Base-by-base conservation (phyloP, 345 rosid species). In the Garcia nutans region DNA sequence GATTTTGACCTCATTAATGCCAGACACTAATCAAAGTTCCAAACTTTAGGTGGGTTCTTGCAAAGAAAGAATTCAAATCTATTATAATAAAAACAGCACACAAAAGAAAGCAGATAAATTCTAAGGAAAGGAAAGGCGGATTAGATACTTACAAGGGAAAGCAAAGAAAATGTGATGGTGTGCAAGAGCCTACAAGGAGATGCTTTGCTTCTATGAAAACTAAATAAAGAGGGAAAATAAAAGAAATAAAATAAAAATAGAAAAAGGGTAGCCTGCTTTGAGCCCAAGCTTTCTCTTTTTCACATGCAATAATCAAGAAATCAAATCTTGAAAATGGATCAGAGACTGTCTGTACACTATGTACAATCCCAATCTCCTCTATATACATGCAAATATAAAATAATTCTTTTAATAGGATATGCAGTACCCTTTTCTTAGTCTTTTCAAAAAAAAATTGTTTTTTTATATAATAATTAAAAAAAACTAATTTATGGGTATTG, bases 171-270 rank as follows among this genome's bases (percentile, higher is more conserved):
- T 72, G 78, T 37, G 76, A 76, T 62, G 83, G 76, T 62, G 81
- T 76, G 80, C 6, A 68, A 74, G 79, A 77, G 68, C 61, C 62
- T 45, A 57, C 19, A 56, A 66, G 78, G 72, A 83, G 86, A 88
- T 88, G 82, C 92, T 83, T 87, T 88, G 88, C 87, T 87, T 90
- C 75, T 72, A 67, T 79, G 78, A 79, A 47, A 80, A 78, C 68
- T 44, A 79, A 68, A 68, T 70, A 52, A 74, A 59, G 74, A 33
- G 37, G 72, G 22, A 45, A 56, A 20, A 20, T 0, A 76, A 33
- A 49, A 47, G 28, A 26, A 20, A 20, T 23, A 16, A 45, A 50
- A 62, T 28, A 66, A 73, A 72, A 50, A 70, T 62, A 74, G 41
- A 37, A 23, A 77, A 82, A 81, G 85, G 82, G 75, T 47, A 59